Evolutionary conservation across 495 filamentous ascomycete genomes (phyloP), one percentile per base, ranked within the genome.

Genomic region (Neurospora sp.): DNA sequence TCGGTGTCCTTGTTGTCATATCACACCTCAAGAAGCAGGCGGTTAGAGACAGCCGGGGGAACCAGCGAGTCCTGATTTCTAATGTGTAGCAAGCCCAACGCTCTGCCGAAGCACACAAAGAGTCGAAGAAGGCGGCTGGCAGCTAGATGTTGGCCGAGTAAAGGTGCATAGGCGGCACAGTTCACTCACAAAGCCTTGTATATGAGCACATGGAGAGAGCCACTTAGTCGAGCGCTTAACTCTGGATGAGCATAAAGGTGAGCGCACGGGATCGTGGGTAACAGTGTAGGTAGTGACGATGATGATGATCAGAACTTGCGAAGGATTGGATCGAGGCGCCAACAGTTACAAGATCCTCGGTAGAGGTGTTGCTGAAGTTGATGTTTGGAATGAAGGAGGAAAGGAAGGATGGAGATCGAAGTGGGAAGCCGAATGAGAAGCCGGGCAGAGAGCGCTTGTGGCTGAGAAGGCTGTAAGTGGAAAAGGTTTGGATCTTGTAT

Each of bases 141-240:
- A 79, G 75, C 61, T 79, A 79, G 76, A 74, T 77, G 78, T 78
- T 80, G 73, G 74, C 80, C 77, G 80, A 77, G 71, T 79, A 79
- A 82, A 81, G 73, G 73, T 77, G 74, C 71, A 74, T 71, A 73
- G 73, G 78, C 78, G 79, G 80, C 80, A 77, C 80, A 80, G 79
- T 75, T 69, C 71, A 75, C 41, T 75, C 73, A 71, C 70, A 70
- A 47, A 69, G 71, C 59, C 53, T 61, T 61, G 53, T 61, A 61
- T 35, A 61, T 61, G 27, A 35, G 53, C 53, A 61, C 27, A 61
- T 61, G 53, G 53, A 61, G 53, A 61, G 53, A 61, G 27, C 7
- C 6, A 61, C 53, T 35, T 31, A 35, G 27, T 61, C 27, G 53
- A 61, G 53, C 22, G 53, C 53, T 18, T 61, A 35, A 35, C 22